Conservation (phyloP, 2,329 filamentous ascomycete species). For the Hypoxylon sp. region DNA sequence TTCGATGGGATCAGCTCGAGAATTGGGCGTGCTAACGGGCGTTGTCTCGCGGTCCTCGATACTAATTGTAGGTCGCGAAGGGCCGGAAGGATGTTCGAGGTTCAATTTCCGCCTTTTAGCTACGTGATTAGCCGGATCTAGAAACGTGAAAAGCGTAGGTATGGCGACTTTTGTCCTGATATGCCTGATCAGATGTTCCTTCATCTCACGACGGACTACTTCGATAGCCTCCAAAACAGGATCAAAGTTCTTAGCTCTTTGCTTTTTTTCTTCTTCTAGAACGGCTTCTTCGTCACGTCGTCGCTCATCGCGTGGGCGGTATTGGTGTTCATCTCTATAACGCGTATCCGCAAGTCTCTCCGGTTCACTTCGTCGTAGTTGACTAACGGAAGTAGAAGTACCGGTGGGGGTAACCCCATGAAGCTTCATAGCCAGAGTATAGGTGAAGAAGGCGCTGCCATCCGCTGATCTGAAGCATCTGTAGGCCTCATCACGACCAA, state of each 20-base stretch:
- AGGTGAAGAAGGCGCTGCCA: slow-evolving; percentile 89
- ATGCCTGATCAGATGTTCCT: slow-evolving; percentile 88
- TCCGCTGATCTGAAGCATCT: slow-evolving; percentile 85
- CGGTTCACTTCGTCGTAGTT: slow-evolving; percentile 47
- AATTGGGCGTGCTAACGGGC: slow-evolving; percentile 75
- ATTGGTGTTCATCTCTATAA: slow-evolving; percentile 76
- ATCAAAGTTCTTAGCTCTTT: slow-evolving; percentile 88
- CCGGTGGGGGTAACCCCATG: slow-evolving; percentile 60
- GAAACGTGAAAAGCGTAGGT: slow-evolving; percentile 82
- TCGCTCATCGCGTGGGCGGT: slow-evolving; percentile 76
- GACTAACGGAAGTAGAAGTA: slow-evolving; percentile 51
- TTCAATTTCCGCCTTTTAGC: slow-evolving; percentile 86
- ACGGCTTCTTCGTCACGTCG: slow-evolving; percentile 84
- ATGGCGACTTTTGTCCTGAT: slow-evolving; percentile 90
- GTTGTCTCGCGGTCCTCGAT: slow-evolving; percentile 74
- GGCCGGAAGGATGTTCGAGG: slow-evolving; percentile 53
- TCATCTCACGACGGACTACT: slow-evolving; percentile 83
- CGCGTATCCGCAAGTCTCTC: slow-evolving; percentile 61
- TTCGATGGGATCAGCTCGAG: slow-evolving; percentile 73
- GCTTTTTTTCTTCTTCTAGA: slow-evolving; percentile 89
- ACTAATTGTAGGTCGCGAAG: slow-evolving; percentile 64
- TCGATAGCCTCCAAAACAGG: slow-evolving; percentile 89
- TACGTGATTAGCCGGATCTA: slow-evolving; percentile 85
- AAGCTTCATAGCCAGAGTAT: slow-evolving; percentile 90
- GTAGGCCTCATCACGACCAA: slow-evolving; percentile 84